These are phyloP conservation scores for Pythium sp. DNA, from an alignment of 352 stramenopile species.

Conservation along the genomic window DNA sequence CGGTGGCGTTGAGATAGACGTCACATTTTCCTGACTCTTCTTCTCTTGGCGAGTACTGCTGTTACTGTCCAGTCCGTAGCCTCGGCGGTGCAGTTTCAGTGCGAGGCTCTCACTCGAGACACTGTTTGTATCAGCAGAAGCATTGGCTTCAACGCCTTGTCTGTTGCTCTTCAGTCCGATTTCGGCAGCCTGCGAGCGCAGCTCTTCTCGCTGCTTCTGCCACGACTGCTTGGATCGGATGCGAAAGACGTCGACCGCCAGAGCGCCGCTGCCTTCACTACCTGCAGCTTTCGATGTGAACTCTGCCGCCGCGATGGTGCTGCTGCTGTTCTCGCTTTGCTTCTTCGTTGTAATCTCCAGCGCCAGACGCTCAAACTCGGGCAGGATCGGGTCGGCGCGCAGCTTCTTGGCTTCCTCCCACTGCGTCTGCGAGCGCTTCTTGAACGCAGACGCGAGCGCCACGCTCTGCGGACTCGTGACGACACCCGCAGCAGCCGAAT, in stretches of 20 bases:
- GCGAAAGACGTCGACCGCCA: slow-evolving; percentile 31
- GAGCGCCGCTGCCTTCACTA: slow-evolving; percentile 7
- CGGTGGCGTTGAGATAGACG: neutral
- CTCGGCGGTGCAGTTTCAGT: slow-evolving; percentile 43
- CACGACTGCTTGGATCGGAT: slow-evolving; percentile 62
- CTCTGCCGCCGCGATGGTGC: slow-evolving; percentile 12
- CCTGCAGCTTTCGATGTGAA: slow-evolving; percentile 7
- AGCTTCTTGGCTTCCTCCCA: slow-evolving; percentile 50
- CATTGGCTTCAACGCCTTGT: neutral
- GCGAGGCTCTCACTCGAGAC: slow-evolving; percentile 31
- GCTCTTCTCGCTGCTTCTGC: slow-evolving; percentile 46
- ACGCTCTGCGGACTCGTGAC: slow-evolving; percentile 23
- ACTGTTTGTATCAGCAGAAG: neutral
- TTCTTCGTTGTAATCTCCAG: slow-evolving; percentile 18
- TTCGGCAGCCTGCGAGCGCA: slow-evolving; percentile 30
- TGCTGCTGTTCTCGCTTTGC: slow-evolving; percentile 16
- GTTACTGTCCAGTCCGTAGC: slow-evolving; percentile 40
- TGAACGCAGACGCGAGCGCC: slow-evolving; percentile 42
- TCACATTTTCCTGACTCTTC: neutral
- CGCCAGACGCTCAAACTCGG: slow-evolving; percentile 28
- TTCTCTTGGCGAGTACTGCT: slow-evolving; percentile 7
- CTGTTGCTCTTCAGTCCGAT: slow-evolving; percentile 16
- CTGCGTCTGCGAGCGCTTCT: slow-evolving; percentile 32
- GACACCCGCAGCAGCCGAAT: neutral
- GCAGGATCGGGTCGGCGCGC: slow-evolving; percentile 43